Conservation (phyloP, 2,329 filamentous ascomycete species). For the Botrytis medusae region DNA sequence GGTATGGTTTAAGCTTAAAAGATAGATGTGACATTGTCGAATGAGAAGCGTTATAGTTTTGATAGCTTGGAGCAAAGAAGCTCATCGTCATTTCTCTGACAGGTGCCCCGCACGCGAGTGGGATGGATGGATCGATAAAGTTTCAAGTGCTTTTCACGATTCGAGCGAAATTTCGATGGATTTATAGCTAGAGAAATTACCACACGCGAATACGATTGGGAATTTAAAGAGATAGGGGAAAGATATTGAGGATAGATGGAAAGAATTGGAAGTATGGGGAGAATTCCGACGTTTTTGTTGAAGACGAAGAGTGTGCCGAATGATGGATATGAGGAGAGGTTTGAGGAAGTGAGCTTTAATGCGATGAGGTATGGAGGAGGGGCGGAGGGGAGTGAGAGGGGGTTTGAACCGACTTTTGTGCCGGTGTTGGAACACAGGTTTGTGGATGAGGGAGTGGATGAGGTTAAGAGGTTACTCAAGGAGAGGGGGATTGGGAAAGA, state of each 20-base stretch:
- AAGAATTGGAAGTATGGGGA: constrained; percentile 13
- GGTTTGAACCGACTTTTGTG: constrained; percentile 67
- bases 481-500: constrained; percentile 44
- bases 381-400: constrained; percentile 31
- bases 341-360: constrained; percentile 46
- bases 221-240: neutral
- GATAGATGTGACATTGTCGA: neutral
- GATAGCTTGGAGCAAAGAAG: neutral
- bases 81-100: neutral
- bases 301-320: constrained; percentile 73
- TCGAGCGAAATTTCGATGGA: neutral
- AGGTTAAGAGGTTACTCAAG: constrained; percentile 53
- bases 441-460: constrained; percentile 56
- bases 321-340: constrained; percentile 71
- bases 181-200: neutral
- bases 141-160: neutral
- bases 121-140: neutral
- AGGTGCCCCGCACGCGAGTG: neutral
- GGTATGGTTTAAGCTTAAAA: constrained; percentile 15
- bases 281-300: constrained; percentile 66
- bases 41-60: neutral
- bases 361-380: neutral
- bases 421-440: constrained; percentile 75
- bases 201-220: neutral
- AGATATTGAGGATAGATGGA: neutral